These are phyloP conservation scores for Elongisporangium senticosum DNA, from an alignment of 352 stramenopile genomes.

Conservation along the genomic window DNA sequence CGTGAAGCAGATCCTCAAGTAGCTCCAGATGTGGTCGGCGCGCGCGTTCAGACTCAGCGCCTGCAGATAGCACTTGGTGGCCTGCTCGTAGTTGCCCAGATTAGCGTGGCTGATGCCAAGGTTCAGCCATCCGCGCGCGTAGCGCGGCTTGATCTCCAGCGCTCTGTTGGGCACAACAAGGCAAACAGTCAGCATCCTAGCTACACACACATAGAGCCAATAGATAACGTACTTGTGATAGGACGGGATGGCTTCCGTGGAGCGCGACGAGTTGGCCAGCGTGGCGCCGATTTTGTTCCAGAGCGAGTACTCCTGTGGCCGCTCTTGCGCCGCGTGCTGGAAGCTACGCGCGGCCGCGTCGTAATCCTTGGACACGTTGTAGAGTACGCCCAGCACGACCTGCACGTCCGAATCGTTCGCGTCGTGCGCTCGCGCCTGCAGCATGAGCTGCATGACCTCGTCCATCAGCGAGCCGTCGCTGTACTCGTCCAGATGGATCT, in stretches of 20 bases:
- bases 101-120: conserved; percentile 97
- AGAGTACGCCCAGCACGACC: conserved; percentile 95
- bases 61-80: conserved; percentile 96
- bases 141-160: conserved; percentile 95
- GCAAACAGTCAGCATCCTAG: background rate
- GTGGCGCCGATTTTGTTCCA: conserved; percentile 98
- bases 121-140: conserved; percentile 97
- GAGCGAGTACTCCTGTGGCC: conserved; percentile 93
- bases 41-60: conserved; percentile 93
- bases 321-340: conserved; percentile 64
- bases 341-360: conserved; percentile 91
- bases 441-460: conserved; percentile 93
- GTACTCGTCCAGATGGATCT: conserved; percentile 85
- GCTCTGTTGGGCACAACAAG: conserved; percentile 41
- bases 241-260: conserved; percentile 89
- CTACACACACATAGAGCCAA: background rate
- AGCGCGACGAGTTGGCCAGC: conserved; percentile 93
- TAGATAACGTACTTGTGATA: conserved; percentile 76
- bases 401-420: conserved; percentile 70
- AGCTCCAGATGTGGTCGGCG: conserved; percentile 97
- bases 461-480: conserved; percentile 89
- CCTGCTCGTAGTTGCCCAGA: conserved; percentile 93
- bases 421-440: conserved; percentile 83
- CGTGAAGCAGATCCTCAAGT: conserved; percentile 97
- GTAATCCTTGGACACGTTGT: conserved; percentile 97